phyloP scores from a whole-genome alignment of 202 grass and related monocot genomes.

The Musa balbisiana region DNA sequence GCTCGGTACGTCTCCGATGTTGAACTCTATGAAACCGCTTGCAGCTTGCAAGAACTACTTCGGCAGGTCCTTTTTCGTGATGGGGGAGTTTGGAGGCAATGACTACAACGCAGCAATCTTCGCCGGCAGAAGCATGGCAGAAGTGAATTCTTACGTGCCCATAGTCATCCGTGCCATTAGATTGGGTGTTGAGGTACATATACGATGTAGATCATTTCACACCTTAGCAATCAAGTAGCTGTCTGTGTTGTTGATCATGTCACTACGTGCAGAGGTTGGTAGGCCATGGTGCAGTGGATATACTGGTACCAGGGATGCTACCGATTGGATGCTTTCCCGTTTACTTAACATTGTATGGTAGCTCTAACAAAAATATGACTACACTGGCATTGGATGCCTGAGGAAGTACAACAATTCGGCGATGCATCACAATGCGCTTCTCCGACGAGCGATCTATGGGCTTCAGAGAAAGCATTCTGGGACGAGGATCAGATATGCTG shows the following conservation, averaged over 20 bases:
- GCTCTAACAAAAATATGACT: slow-evolving; percentile 45
- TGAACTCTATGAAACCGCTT: too few relatives aligned
- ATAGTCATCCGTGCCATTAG: slow-evolving; percentile 61
- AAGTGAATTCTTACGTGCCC: slow-evolving; percentile 50
- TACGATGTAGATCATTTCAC: not conserved
- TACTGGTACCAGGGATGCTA: slow-evolving; percentile 53
- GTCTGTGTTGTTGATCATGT: not conserved
- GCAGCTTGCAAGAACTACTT: slow-evolving; percentile 45
- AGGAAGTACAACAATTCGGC: slow-evolving; percentile 69
- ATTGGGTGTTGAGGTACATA: slow-evolving; percentile 54
- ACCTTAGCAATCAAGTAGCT: not conserved
- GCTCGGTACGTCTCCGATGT: not conserved
- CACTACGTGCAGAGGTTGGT: slow-evolving; percentile 40
- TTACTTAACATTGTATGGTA: slow-evolving; percentile 63
- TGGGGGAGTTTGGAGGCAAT: slow-evolving; percentile 76
- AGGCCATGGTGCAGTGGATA: slow-evolving; percentile 50
- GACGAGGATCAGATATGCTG: slow-evolving; percentile 74
- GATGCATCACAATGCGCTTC: slow-evolving; percentile 65
- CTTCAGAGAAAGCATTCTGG: slow-evolving; percentile 48
- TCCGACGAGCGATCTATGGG: slow-evolving; percentile 43
- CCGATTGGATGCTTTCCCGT: slow-evolving; percentile 67
- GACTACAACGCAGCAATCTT: slow-evolving; percentile 78
- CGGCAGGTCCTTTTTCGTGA: slow-evolving; percentile 55
- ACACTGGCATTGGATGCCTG: slow-evolving; percentile 55
- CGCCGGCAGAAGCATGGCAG: slow-evolving; percentile 49